Evolutionary conservation across 257 asterid species (phyloP).

Genomic region (Nicotiana obtusifolia): DNA sequence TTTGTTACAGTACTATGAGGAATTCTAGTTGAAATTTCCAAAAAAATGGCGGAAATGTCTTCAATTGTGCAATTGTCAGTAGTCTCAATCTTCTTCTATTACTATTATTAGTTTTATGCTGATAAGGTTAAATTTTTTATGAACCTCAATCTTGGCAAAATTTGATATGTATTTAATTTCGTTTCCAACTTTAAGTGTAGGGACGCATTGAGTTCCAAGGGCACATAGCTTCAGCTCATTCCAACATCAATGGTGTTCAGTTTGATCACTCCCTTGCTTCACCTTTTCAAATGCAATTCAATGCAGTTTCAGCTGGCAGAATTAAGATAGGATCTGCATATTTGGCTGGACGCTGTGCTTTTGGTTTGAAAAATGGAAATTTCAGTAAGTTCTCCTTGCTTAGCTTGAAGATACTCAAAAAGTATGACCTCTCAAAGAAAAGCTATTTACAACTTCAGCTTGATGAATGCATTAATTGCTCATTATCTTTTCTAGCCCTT

Average conservation of each 20-base stretch:
- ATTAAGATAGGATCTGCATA: not conserved
- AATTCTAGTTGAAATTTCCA: not conserved
- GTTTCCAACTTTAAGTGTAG: not conserved
- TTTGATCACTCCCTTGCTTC: not conserved
- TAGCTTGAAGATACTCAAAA: not conserved
- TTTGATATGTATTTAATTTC: not conserved
- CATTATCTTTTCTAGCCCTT: not conserved
- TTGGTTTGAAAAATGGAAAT: not conserved
- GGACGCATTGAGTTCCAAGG: not conserved
- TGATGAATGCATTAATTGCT: not conserved
- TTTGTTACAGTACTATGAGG: not conserved
- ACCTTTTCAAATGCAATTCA: not conserved
- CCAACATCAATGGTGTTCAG: not conserved
- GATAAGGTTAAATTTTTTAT: not conserved
- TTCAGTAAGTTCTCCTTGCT: conserved; percentile 11
- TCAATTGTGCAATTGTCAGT: not conserved
- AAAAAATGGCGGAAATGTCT: not conserved
- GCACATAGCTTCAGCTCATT: not conserved
- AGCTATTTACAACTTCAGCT: not conserved
- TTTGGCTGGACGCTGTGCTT: not conserved
- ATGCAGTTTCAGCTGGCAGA: not conserved
- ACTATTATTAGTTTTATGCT: not conserved
- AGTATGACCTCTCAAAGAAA: not conserved
- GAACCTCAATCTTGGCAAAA: not conserved
- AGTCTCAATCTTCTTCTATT: not conserved